A percentile compares a stretch with the other conserved stretches of the same genome.
phyloP scores from a whole-genome alignment of 768 basidiomycete species.

The Lactarius tabidus region DNA sequence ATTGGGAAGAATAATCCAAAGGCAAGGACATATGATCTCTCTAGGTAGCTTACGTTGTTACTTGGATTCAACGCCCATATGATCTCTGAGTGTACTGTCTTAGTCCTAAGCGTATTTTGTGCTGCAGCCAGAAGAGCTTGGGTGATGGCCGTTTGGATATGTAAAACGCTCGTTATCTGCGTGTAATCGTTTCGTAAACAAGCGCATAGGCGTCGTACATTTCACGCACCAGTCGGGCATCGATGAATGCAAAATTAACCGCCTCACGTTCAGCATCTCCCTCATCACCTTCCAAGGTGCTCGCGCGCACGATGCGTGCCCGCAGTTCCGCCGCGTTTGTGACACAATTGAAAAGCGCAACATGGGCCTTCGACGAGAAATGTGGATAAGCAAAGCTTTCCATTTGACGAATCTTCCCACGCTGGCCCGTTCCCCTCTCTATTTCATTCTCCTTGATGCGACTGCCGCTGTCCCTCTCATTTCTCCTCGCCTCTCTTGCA shows the following conservation, averaged over 20 bases:
- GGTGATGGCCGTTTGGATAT: constrained; percentile 79
- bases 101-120: constrained; percentile 63
- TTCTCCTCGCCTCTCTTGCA: constrained; percentile 23
- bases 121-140: constrained; percentile 72
- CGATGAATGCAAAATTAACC: constrained; percentile 90
- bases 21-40: not conserved
- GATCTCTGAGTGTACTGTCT: constrained; percentile 88
- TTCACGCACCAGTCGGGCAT: constrained; percentile 64
- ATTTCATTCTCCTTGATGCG: not conserved
- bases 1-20: not conserved
- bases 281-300: constrained; percentile 50
- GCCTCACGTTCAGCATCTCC: constrained; percentile 68
- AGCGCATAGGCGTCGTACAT: not conserved
- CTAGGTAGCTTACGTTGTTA: constrained; percentile 58
- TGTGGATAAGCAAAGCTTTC: constrained; percentile 54
- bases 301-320: constrained; percentile 65
- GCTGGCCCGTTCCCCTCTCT: not conserved
- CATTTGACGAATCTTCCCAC: constrained; percentile 37
- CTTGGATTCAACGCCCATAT: constrained; percentile 84
- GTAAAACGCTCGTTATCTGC: constrained; percentile 77
- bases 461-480: constrained; percentile 13
- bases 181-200: constrained; percentile 3
- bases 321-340: constrained; percentile 58
- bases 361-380: constrained; percentile 46
- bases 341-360: constrained; percentile 66